phyloP scores from a whole-genome alignment of 129 eudicot species.

The Artemisia annua region DNA sequence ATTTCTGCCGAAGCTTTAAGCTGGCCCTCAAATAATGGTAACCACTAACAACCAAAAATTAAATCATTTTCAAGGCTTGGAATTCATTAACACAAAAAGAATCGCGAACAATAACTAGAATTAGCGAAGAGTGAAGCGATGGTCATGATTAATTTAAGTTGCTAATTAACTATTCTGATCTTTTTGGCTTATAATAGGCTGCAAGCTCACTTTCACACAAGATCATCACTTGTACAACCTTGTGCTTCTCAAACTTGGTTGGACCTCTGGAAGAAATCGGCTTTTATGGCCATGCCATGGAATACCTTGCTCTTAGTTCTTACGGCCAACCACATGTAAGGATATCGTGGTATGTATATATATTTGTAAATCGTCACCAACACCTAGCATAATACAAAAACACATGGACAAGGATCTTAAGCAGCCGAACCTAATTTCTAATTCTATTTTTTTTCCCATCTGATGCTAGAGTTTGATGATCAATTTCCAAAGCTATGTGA shows the following conservation, averaged over 20 bases:
- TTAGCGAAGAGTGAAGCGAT: too few species aligned
- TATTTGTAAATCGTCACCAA: not conserved
- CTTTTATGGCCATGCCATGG: slow-evolving; percentile 47
- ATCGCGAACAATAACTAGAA: too few species aligned
- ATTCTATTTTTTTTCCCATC: not conserved
- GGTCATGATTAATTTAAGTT: not conserved
- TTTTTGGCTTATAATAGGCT: slow-evolving; percentile 12
- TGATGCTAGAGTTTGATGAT: slow-evolving; percentile 47
- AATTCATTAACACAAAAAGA: not conserved
- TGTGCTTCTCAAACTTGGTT: slow-evolving; percentile 59
- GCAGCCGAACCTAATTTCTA: not conserved
- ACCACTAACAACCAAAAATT: too few species aligned
- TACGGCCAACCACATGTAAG: slow-evolving; percentile 66
- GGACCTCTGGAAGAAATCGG: too few species aligned
- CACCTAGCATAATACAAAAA: not conserved
- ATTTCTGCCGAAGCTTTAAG: not conserved
- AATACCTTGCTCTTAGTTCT: slow-evolving; percentile 47
- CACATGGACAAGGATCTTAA: not conserved
- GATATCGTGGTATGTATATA: too few species aligned
- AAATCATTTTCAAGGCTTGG: not conserved
- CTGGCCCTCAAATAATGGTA: not conserved
- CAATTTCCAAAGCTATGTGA: slow-evolving; percentile 49
- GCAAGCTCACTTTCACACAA: slow-evolving; percentile 39
- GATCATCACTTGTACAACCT: slow-evolving; percentile 38
- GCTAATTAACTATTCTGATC: not conserved